Evolutionary conservation across 2,329 filamentous ascomycete species (phyloP), one percentile per base, ranked within the genome.

Genomic region (Arthrinium puccinioides): DNA sequence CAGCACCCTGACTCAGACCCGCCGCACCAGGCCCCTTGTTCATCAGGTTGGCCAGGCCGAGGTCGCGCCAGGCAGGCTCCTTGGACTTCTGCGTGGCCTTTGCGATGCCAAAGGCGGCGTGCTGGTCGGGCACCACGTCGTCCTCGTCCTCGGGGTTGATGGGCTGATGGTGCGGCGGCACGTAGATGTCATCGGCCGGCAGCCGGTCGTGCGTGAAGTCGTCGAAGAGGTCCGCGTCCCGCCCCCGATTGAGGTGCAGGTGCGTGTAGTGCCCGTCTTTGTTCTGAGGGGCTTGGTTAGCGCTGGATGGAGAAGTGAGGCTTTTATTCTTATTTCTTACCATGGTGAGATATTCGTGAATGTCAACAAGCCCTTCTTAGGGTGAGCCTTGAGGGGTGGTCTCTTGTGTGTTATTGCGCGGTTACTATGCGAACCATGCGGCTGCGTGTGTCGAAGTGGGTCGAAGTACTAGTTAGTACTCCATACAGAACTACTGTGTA

Each of bases 91-190:
- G 82, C 13, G 84, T 89, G 9, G 86, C 86, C 48, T 84, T 76
- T 59, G 86, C 79, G 51, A 94, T 92, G 26, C 86, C 87, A 57
- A 92, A 92, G 0, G 86, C 87, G 10, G 86, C 86, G 55, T 92
- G 86, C 63, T 92, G 86, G 59, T 92, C 85, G 1, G 87, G 86
- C 5, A 92, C 86, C 4, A 92, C 83, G 53, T 92, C 86, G 54
- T 92, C 87, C 62, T 92, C 85, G 57, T 92, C 86, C 60, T 92
- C 86, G 0, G 87, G 86, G 56, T 92, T 90, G 54, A 88, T 72
- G 27, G 86, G 87, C 57, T 87, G 84, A 55, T 88, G 78, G 44
- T 87, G 77, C 7, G 79, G 78, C 23, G 83, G 78, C n/a, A 94
- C 83, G 59, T 85, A 84, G 55, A 92, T 85, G 39, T 89, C 84